Evolutionary conservation across 345 rosid species (phyloP).

Genomic region (Raphanus raphanistrum): DNA sequence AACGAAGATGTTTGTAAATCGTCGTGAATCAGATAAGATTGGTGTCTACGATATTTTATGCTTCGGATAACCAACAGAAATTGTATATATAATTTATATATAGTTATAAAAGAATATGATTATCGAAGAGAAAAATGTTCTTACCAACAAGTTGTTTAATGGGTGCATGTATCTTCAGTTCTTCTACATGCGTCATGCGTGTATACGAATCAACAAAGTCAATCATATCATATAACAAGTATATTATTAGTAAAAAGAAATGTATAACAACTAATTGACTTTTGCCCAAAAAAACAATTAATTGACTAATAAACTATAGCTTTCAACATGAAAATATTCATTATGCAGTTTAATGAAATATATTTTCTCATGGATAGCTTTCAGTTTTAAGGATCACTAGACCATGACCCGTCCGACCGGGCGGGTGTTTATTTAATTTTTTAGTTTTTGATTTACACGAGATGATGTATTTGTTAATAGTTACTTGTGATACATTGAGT

Average conservation of each 20-base stretch:
- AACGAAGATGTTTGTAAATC: not conserved
- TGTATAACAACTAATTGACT: not conserved
- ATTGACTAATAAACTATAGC: not conserved
- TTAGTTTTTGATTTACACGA: no score
- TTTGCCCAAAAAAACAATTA: no score
- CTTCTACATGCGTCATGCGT: not conserved
- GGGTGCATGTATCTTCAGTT: slow-evolving; percentile 6
- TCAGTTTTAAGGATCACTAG: no score
- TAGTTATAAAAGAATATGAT: not conserved
- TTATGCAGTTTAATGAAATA: not conserved
- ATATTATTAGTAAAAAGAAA: not conserved
- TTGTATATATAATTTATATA: not conserved
- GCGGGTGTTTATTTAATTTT: no score
- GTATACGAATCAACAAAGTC: not conserved
- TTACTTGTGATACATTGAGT: no score
- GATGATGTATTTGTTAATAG: no score
- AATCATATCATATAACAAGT: not conserved
- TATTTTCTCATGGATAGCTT: no score
- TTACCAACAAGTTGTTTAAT: not conserved
- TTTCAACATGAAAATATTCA: not conserved
- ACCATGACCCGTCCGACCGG: no score
- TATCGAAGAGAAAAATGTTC: not conserved
- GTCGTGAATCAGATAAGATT: not conserved
- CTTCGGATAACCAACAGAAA: not conserved
- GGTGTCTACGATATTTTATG: not conserved